Evolutionary conservation across 805 yeast species (phyloP), one percentile per base, ranked within the genome.

Genomic region (Lachancea sp.): DNA sequence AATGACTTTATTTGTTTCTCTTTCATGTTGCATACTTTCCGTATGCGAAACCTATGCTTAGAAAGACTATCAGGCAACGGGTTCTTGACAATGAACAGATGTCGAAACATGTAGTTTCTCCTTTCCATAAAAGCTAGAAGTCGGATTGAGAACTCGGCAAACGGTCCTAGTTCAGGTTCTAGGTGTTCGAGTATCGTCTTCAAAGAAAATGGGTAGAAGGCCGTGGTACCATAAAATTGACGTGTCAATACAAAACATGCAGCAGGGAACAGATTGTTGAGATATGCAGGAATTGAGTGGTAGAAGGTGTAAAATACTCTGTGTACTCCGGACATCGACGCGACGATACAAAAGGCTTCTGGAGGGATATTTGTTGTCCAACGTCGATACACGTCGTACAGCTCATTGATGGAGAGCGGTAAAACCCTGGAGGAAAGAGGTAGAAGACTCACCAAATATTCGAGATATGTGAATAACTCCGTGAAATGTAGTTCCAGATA

Each of bases 301-400:
- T 42, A 49, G 27, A 49, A 49, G 9, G 34, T 34, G 34, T 49
- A 49, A 12, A 49, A 36, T 10, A 44, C 45, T n/a, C 39, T 40
- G 8, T 43, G 44, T 7, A 41, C 39, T 13, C 46, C 47, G 7
- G 52, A 9, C 49, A 45, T 32, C 9, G 35, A 29, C 11, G 25
- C 19, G 6, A 36, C 11, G 17, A 29, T 17, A 25, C 31, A 32
- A 18, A 46, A 38, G 13, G 48, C 38, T 16, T 46, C 48, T 17
- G 38, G 36, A 15, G 51, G 51, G 3, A 36, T 40, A 12, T 34
- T 39, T 20, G 30, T 25, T 2, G 34, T 30, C 33, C 47, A 38
- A 19, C 41, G 47, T 6, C 47, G 38, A 9, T 22, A 42, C 2
- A 49, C 8, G 20, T 46, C 38, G 30, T 38, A 46, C 29, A 46